Evolutionary conservation across 305 asterid genomes (phyloP).

Genomic region (Fraxinus dipetala): DNA sequence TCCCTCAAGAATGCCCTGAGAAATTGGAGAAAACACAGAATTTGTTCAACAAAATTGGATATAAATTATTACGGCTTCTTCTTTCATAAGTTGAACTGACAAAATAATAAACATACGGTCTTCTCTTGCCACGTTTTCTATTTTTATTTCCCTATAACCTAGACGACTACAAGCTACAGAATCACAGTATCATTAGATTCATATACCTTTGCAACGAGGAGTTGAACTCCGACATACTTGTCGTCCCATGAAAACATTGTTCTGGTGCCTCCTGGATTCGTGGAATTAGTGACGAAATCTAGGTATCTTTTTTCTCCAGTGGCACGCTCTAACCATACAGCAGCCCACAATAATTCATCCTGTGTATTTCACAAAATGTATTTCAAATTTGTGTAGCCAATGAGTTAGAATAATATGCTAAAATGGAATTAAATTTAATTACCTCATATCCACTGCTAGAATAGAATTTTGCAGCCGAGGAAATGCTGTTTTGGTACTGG

Average conservation of each 20-base stretch:
- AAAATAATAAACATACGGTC: no score
- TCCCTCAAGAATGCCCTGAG: conserved; percentile 37
- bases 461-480: conserved; percentile 45
- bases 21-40: not conserved
- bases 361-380: not conserved
- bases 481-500: conserved; percentile 49
- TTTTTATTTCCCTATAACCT: not conserved
- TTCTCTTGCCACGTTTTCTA: no score
- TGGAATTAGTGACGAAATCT: conserved; percentile 18
- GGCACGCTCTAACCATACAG: conserved; percentile 62
- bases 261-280: conserved; percentile 42
- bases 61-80: not conserved
- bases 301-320: conserved; percentile 36
- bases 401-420: not conserved
- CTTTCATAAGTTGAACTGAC: not conserved
- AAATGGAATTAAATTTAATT: not conserved
- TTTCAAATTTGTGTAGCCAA: not conserved
- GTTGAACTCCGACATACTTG: conserved; percentile 57
- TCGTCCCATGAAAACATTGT: conserved; percentile 68
- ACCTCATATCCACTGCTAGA: conserved; percentile 62
- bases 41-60: not conserved
- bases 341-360: conserved; percentile 83
- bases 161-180: not conserved
- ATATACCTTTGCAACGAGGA: conserved; percentile 55
- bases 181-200: not conserved